Conservation (phyloP, 78 protist species). For the Neovahlkampfia damariscottae region DNA sequence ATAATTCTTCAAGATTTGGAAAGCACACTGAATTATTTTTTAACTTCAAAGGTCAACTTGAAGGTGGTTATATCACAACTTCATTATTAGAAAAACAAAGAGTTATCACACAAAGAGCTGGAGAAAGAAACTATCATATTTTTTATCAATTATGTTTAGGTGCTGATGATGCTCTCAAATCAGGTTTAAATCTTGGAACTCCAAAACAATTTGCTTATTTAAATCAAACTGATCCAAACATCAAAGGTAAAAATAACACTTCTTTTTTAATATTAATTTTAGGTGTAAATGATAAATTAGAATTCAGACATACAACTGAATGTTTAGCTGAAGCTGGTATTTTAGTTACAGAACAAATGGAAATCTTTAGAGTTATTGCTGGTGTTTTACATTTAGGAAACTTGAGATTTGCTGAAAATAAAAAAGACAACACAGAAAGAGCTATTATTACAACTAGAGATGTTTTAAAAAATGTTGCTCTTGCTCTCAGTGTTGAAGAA, state of each 20-base stretch:
- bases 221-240: constrained; percentile 26
- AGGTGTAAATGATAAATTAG: constrained; percentile 26
- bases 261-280: not conserved
- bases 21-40: constrained; percentile 40
- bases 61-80: constrained; percentile 32
- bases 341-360: not conserved
- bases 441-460: constrained; percentile 1
- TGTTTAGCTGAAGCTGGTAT: constrained; percentile 15
- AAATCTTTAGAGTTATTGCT: constrained; percentile 8
- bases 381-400: constrained; percentile 36
- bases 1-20: constrained; percentile 79
- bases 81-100: constrained; percentile 49
- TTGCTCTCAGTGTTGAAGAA: not conserved
- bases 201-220: constrained; percentile 10
- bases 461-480: not conserved
- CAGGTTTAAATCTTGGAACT: not conserved
- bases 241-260: not conserved
- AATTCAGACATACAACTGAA: not conserved
- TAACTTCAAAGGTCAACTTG: constrained; percentile 4
- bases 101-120: constrained; percentile 18
- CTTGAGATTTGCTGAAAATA: constrained; percentile 13
- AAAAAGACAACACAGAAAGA: constrained; percentile 5
- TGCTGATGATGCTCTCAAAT: not conserved
- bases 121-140: constrained; percentile 52
- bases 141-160: constrained; percentile 33